Percentiles rank a stretch among this genome's conserved stretches.
Evolutionary conservation across 129 eudicot genomes (phyloP).

Genomic region (Flaveria linearis): DNA sequence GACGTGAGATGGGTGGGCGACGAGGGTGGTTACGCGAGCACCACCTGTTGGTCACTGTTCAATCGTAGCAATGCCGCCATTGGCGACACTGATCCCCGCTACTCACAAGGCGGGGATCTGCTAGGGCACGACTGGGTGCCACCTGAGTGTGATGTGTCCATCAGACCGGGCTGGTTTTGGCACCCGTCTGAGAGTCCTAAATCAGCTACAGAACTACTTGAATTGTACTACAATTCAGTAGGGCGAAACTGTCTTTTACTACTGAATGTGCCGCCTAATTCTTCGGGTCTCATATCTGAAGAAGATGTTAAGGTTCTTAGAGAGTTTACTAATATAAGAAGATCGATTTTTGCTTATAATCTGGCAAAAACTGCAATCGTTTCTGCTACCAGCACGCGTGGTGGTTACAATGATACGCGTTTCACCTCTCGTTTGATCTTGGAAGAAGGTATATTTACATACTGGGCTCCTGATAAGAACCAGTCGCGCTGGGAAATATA

Average conservation of each 20-base stretch:
- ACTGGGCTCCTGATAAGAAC: constrained; percentile 71
- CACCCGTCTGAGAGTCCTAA: constrained; percentile 71
- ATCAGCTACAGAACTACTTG: constrained; percentile 61
- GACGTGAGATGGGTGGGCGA: constrained; percentile 92
- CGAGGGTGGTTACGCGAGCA: constrained; percentile 69
- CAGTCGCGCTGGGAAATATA: constrained; percentile 48
- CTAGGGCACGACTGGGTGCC: constrained; percentile 91
- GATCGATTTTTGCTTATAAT: constrained; percentile 56
- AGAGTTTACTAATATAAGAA: constrained; percentile 59
- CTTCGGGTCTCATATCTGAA: constrained; percentile 79
- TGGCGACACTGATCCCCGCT: constrained; percentile 68
- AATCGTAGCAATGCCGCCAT: constrained; percentile 63
- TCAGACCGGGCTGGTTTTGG: constrained; percentile 97
- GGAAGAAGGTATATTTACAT: constrained; percentile 57
- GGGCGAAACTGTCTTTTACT: constrained; percentile 83
- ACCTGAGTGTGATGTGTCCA: constrained; percentile 87
- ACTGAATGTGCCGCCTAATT: constrained; percentile 82
- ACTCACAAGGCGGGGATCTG: constrained; percentile 74
- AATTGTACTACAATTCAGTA: constrained; percentile 75
- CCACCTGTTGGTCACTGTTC: constrained; percentile 89
- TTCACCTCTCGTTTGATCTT: constrained; percentile 43
- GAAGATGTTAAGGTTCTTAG: constrained; percentile 68
- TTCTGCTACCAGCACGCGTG: constrained; percentile 69
- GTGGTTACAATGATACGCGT: constrained; percentile 39
- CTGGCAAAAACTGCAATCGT: constrained; percentile 50